Evolutionary conservation across 2,329 filamentous ascomycete genomes (phyloP).

Genomic region (Fusarium musae): DNA sequence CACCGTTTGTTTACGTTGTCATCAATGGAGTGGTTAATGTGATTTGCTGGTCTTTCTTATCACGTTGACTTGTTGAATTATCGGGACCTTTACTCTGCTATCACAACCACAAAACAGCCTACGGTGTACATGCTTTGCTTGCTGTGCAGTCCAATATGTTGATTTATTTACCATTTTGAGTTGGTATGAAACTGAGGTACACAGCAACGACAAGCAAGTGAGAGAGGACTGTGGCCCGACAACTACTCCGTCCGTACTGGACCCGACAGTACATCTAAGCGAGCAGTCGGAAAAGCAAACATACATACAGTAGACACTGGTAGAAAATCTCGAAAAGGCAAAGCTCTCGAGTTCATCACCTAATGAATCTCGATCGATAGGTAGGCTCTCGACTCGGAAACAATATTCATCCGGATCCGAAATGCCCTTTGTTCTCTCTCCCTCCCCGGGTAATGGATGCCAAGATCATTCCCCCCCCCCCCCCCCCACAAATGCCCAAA

Average conservation of each 20-base stretch:
- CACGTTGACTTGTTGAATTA: not conserved
- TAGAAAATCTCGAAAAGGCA: not conserved
- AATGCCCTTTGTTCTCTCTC: not conserved
- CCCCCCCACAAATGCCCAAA: constrained; percentile 23
- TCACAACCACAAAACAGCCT: not conserved
- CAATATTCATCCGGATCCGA: constrained; percentile 24
- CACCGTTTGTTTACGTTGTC: constrained; percentile 23
- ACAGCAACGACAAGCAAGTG: not conserved
- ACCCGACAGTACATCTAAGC: not conserved
- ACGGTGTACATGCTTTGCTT: not conserved
- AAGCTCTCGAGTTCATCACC: not conserved
- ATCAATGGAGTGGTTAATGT: not conserved
- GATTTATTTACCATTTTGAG: not conserved
- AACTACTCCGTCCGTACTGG: not conserved
- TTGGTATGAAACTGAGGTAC: not conserved
- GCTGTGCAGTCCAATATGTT: not conserved
- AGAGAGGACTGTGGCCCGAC: not conserved
- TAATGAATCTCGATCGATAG: not conserved
- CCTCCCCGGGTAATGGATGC: constrained; percentile 1
- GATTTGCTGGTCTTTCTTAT: not conserved
- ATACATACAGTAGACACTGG: not conserved
- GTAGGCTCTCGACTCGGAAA: constrained; percentile 6
- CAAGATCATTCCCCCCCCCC: constrained; percentile 1
- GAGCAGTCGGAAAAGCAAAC: not conserved
- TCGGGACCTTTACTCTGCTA: not conserved